Percentiles rank a stretch among this genome's conserved stretches.
Conservation (phyloP, 305 asterid genomes). For the Petunia hybrid region DNA sequence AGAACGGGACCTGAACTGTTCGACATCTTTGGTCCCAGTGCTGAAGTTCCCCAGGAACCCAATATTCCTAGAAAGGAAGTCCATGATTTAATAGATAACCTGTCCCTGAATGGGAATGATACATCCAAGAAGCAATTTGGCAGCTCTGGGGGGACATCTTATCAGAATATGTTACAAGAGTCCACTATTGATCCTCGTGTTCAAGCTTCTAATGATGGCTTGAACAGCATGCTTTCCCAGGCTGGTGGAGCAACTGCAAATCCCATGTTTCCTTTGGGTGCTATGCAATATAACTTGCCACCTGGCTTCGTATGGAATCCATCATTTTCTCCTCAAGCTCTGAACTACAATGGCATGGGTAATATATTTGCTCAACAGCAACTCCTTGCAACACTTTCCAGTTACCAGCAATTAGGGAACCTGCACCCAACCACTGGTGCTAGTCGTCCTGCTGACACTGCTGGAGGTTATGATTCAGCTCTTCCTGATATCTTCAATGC, state of each 20-base stretch:
- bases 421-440: slow-evolving; percentile 53
- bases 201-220: slow-evolving; percentile 49
- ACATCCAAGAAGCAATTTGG: slow-evolving; percentile 54
- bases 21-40: slow-evolving; percentile 63
- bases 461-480: slow-evolving; percentile 60
- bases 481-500: slow-evolving; percentile 90
- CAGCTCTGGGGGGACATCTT: slow-evolving; percentile 39
- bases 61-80: slow-evolving; percentile 50
- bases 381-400: slow-evolving; percentile 83
- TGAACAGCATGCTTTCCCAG: slow-evolving; percentile 62
- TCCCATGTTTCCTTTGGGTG: slow-evolving; percentile 68
- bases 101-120: slow-evolving; percentile 61
- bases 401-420: slow-evolving; percentile 81
- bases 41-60: slow-evolving; percentile 53
- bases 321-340: slow-evolving; percentile 65
- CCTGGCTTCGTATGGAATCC: slow-evolving; percentile 76
- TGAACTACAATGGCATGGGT: slow-evolving; percentile 69
- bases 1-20: slow-evolving; percentile 61
- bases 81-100: slow-evolving; percentile 61
- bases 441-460: slow-evolving; percentile 55
- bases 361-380: slow-evolving; percentile 82
- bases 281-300: slow-evolving; percentile 67
- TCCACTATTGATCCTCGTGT: slow-evolving; percentile 47
- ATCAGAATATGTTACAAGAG: slow-evolving; percentile 44
- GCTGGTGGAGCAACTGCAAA: slow-evolving; percentile 56